Evolutionary conservation across 2,329 filamentous ascomycete genomes (phyloP), one percentile per base, ranked within the genome.

Genomic region (Pseudogymnoascus sp.): DNA sequence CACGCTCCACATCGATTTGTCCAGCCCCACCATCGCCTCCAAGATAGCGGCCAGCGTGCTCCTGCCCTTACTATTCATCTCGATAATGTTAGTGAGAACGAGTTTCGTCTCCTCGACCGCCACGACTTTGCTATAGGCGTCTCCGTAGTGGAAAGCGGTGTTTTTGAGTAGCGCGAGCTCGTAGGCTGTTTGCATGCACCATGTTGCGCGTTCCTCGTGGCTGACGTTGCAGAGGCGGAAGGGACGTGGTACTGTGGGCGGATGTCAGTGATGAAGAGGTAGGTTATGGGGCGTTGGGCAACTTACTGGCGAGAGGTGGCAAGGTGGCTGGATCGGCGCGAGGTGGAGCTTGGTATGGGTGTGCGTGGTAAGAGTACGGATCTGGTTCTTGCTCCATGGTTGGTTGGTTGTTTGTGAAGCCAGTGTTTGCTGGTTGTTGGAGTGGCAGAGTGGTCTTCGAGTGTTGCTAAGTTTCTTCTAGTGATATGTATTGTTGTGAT

Each of bases 221-320:
- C 49, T 55, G 49, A 55, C 28, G 25, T 55, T 55, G 28, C 49
- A 55, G 28, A 55, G 49, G 28, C 49, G 49, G 49, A 55, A 55
- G 21, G 28, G 49, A 1, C 49, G 49, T 14, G 49, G 28, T 55
- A 35, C 49, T 55, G 16, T 33, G n/a, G 28, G 28, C 2, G 9
- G 16, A 14, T 35, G 49, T 55, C 5, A 55, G 49, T 18, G n/a
- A 18, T 55, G 28, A 21, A 55, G 9, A 12, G n/a, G 28, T 6
- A 12, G n/a, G 28, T 6, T 21, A 21, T 21, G 11, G 28, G 16
- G 9, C 7, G 9, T 11, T 1, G 16, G 16, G 3, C 1, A 35
- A 5, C 49, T 33, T 55, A 35, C 49, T 35, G 28, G 49, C 16
- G 11, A 35, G 49, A 7, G 16, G 49, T 18, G 28, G 28, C 9